Percentiles rank a stretch among this genome's conserved stretches.
Evolutionary conservation across 495 filamentous ascomycete genomes (phyloP).

Genomic region (Aspergillus hancockii): DNA sequence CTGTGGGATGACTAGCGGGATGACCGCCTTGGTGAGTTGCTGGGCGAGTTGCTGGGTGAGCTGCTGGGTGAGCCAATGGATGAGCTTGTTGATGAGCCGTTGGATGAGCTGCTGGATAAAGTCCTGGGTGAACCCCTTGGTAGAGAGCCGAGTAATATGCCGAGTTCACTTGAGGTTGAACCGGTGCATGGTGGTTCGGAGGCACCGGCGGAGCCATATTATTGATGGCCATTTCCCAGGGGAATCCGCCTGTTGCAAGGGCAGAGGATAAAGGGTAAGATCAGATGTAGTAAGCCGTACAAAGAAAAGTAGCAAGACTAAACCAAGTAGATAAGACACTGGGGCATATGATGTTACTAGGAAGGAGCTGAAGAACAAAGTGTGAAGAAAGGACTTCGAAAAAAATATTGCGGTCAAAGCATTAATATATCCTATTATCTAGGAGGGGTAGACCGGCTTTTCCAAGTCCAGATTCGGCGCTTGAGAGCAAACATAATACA

Average conservation of each 20-base stretch:
- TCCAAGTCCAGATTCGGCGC: background rate
- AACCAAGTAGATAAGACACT: background rate
- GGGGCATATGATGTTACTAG: background rate
- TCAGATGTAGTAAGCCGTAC: background rate
- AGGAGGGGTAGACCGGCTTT: slow-evolving; percentile 1
- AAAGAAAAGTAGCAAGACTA: background rate
- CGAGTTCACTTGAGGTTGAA: slow-evolving; percentile 10
- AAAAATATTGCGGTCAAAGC: background rate
- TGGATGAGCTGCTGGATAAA: background rate
- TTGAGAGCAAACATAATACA: background rate
- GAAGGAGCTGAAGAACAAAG: background rate
- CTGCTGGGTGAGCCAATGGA: slow-evolving; percentile 6
- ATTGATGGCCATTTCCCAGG: background rate
- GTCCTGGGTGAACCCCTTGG: background rate
- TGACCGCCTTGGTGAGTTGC: background rate
- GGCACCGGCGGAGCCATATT: slow-evolving; percentile 16
- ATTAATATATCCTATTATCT: background rate
- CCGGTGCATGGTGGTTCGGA: slow-evolving; percentile 16
- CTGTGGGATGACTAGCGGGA: background rate
- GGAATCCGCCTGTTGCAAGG: background rate
- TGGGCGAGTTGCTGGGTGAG: background rate
- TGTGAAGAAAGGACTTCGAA: background rate
- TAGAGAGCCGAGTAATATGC: background rate
- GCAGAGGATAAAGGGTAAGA: background rate
- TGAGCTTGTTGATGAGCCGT: background rate